Base-by-base conservation (phyloP, 345 rosid species). In the Combretum micranthum region DNA sequence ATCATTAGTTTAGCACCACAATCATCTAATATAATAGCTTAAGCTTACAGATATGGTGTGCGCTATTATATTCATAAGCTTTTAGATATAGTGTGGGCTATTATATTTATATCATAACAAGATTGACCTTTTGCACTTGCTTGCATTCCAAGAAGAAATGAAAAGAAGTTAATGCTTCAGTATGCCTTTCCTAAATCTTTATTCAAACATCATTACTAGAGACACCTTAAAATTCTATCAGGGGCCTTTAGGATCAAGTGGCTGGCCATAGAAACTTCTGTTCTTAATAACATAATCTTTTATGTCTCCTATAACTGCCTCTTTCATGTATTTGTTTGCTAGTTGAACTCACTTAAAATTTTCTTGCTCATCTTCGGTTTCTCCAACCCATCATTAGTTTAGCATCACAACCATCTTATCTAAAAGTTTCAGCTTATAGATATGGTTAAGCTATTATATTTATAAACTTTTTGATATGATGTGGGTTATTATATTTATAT, bases 221-320 rank as follows among this genome's bases (percentile, higher is more conserved):
- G 26, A 58, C 60, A 25, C 47, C 55, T 48, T 42, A 56, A 51
- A 16, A 53, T 51, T 55, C 52, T 52, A 32, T 20, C 44, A 53
- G 55, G 68, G 56, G 55, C 46, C 14, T 53, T 55, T 37, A 56
- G 62, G 68, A 59, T 47, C 45, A 52, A 39, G 57, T 15, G 20
- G 32, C 76, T 74, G 66, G 65, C 76, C 76, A 44, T 71, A 76
- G 71, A 71, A 74, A 32, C 50, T 53, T 50, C 76, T 74, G 20
- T 63, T 70, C 23, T 71, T 44, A 42, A 67, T 59, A 42, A 58
- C 61, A 64, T 73, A 78, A 2, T 77, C 73, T 18, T 77, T 75
- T 14, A 83, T 81, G 56, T 81, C 86, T 1, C 86, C 86, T 17
- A 81, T 77, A 22, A 81, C 77, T 52, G 86, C 83, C 56, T 78